Evolutionary conservation across 139 green algal genomes (phyloP).

Genomic region (Bryopsis sp.): DNA sequence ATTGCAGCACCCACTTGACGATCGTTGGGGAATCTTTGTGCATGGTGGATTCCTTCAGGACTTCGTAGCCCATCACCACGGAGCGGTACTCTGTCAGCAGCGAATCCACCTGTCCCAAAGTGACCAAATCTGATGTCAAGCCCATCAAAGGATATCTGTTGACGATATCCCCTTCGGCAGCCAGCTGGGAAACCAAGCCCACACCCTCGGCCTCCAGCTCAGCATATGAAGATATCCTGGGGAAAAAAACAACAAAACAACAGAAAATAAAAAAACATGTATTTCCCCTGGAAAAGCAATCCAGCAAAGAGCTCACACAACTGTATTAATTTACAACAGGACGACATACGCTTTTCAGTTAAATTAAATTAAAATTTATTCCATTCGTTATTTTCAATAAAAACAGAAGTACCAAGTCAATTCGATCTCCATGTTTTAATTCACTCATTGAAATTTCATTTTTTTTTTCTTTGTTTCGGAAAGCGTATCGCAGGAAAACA

Average conservation of each 20-base stretch:
- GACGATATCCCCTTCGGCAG: not conserved
- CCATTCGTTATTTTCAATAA: not conserved
- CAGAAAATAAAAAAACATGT: not conserved
- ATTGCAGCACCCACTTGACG: not conserved
- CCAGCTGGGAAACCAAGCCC: not conserved
- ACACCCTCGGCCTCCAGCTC: not conserved
- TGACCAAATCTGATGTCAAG: not conserved
- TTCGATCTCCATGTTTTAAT: too few species aligned
- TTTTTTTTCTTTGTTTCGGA: too few species aligned
- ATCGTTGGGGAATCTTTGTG: conserved; percentile 10
- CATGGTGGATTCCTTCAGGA: not conserved
- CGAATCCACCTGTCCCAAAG: conserved; percentile 1
- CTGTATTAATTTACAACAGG: too few species aligned
- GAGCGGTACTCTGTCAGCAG: conserved; percentile 15
- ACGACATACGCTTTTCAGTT: conserved; percentile 1
- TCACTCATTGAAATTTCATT: too few species aligned
- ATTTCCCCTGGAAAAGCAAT: too few species aligned
- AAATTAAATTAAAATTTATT: not conserved
- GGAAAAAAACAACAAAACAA: not conserved
- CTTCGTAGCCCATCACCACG: not conserved
- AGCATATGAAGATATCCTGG: too few species aligned
- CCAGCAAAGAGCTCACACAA: too few species aligned
- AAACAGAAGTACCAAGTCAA: too few species aligned
- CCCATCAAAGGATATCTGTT: not conserved
- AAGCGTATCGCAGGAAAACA: too few species aligned